phyloP scores from a whole-genome alignment of 2,329 filamentous ascomycete genomes.

The Arthroderma sp. region DNA sequence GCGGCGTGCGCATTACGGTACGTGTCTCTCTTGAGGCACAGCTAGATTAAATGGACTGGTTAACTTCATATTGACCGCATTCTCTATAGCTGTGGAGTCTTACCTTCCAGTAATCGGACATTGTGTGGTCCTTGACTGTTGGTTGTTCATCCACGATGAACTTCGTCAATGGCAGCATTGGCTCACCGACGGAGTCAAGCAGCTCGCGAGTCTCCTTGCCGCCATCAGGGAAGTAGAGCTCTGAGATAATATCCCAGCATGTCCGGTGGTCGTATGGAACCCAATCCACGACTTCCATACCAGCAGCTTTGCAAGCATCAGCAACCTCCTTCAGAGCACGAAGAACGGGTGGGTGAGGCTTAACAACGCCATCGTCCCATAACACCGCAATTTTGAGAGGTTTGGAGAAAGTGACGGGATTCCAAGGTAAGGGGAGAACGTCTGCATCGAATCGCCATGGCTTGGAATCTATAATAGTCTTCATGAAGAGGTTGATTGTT shows the following conservation, averaged over 20 bases:
- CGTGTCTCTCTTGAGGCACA: conserved; percentile 5
- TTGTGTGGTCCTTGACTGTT: conserved; percentile 29
- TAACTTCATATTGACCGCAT: no score
- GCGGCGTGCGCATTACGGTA: conserved; percentile 34
- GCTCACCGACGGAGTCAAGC: conserved; percentile 44
- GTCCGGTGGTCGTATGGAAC: conserved; percentile 36
- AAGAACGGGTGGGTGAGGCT: conserved; percentile 45
- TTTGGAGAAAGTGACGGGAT: conserved; percentile 12
- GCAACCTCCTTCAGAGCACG: conserved; percentile 40
- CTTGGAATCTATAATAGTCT: conserved; percentile 19
- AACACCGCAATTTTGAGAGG: conserved; percentile 31
- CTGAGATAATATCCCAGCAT: conserved; percentile 33
- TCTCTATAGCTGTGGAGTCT: not conserved
- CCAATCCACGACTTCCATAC: conserved; percentile 18
- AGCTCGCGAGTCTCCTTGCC: conserved; percentile 40
- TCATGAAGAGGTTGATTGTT: conserved; percentile 18
- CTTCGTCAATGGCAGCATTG: conserved; percentile 43
- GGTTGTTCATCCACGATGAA: conserved; percentile 47
- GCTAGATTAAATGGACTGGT: not conserved
- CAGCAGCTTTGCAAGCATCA: conserved; percentile 8
- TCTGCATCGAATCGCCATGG: conserved; percentile 28
- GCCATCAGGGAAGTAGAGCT: conserved; percentile 48
- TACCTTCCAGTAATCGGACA: conserved; percentile 30
- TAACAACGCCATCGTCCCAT: conserved; percentile 38
- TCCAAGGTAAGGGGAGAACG: conserved; percentile 26